Evolutionary conservation across 495 filamentous ascomycete species (phyloP).

Genomic region (Podospora bellae-mahoneyi): DNA sequence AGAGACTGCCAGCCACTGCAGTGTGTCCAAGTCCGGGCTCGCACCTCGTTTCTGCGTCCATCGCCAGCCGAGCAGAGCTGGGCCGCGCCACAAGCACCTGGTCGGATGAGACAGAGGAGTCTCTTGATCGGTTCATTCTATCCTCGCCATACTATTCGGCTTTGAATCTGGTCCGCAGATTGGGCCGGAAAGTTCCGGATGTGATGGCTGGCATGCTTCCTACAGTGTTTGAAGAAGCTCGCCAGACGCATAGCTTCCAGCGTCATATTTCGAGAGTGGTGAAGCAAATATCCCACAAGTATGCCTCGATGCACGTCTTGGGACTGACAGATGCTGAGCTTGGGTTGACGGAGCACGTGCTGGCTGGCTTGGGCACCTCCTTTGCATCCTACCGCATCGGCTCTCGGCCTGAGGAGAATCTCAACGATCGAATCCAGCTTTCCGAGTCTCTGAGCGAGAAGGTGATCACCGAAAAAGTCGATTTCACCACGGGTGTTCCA

Average conservation of each 20-base stretch:
- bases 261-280: slow-evolving; percentile 36
- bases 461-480: slow-evolving; percentile 25
- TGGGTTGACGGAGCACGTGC: slow-evolving; percentile 30
- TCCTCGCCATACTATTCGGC: slow-evolving; percentile 31
- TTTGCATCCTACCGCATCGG: slow-evolving; percentile 36
- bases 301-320: slow-evolving; percentile 43
- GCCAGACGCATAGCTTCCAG: slow-evolving; percentile 31
- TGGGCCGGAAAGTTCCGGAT: slow-evolving; percentile 29
- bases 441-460: slow-evolving; percentile 20
- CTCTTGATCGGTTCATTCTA: slow-evolving; percentile 31
- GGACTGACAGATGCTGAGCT: slow-evolving; percentile 31
- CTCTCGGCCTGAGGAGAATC: slow-evolving; percentile 19
- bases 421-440: slow-evolving; percentile 11
- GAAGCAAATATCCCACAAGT: slow-evolving; percentile 42
- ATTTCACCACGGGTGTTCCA: slow-evolving; percentile 21
- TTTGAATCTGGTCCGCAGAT: slow-evolving; percentile 29
- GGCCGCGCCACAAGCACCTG: slow-evolving; percentile 18
- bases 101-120: slow-evolving; percentile 33
- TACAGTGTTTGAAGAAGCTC: slow-evolving; percentile 30
- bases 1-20: not conserved
- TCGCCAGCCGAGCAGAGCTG: not conserved
- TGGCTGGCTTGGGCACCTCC: slow-evolving; percentile 33
- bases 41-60: not conserved
- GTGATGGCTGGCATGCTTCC: slow-evolving; percentile 27
- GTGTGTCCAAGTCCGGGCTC: not conserved